A percentile compares a stretch with the other conserved stretches of the same genome.
Conservation (phyloP, 2,329 filamentous ascomycete species). For the Neophaeococcomyces mojaviensis region DNA sequence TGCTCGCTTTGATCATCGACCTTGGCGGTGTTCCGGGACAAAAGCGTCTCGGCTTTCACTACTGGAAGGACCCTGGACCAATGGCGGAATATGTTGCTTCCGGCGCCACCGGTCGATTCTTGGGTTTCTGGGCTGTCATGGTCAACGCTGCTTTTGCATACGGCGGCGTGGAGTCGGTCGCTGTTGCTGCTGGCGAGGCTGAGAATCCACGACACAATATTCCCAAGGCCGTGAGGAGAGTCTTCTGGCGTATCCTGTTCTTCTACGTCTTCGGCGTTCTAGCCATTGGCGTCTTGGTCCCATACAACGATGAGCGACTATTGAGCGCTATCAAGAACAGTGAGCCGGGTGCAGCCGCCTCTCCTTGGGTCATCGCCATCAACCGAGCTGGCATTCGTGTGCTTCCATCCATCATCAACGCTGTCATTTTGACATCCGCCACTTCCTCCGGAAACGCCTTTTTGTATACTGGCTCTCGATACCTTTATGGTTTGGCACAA, state of each 20-base stretch:
- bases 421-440: slow-evolving; percentile 64
- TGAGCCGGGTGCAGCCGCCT: slow-evolving; percentile 34
- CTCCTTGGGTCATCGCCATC: slow-evolving; percentile 52
- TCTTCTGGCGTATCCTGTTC: slow-evolving; percentile 54
- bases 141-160: slow-evolving; percentile 45
- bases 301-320: slow-evolving; percentile 55
- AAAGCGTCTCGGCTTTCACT: slow-evolving; percentile 51
- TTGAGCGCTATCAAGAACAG: slow-evolving; percentile 33
- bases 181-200: slow-evolving; percentile 42
- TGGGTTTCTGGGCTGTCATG: slow-evolving; percentile 44
- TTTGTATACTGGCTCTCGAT: slow-evolving; percentile 48
- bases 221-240: slow-evolving; percentile 35
- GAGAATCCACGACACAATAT: slow-evolving; percentile 37
- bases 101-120: slow-evolving; percentile 41
- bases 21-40: slow-evolving; percentile 40
- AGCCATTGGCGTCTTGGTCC: slow-evolving; percentile 67
- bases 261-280: slow-evolving; percentile 75
- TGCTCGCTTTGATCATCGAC: slow-evolving; percentile 45
- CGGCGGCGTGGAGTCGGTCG: slow-evolving; percentile 45
- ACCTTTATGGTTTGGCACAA: slow-evolving; percentile 41
- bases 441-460: slow-evolving; percentile 64
- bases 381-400: slow-evolving; percentile 47
- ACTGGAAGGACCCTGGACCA: slow-evolving; percentile 44
- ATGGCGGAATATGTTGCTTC: slow-evolving; percentile 21
- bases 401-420: slow-evolving; percentile 66